Evolutionary conservation across 1,284 basidiomycete genomes (phyloP).

Genomic region (Pseudozyma pruni): DNA sequence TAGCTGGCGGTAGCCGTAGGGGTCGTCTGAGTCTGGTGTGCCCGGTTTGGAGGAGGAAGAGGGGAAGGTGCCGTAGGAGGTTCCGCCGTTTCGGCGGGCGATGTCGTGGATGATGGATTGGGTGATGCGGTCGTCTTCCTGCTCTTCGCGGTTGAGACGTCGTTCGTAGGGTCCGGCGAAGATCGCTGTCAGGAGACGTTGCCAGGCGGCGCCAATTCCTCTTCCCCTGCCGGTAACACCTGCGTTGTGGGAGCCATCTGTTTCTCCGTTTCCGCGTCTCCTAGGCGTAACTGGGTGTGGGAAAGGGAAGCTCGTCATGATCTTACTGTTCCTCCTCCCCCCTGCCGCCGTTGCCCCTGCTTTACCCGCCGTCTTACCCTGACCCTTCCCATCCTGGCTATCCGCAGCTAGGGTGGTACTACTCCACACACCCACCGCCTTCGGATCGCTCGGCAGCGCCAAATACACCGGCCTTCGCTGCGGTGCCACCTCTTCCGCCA

Average conservation of each 20-base stretch:
- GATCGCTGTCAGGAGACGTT: slow-evolving; percentile 20
- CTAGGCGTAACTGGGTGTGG: slow-evolving; percentile 34
- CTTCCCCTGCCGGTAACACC: neutral
- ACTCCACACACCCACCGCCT: slow-evolving; percentile 21
- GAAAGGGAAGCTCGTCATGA: slow-evolving; percentile 53
- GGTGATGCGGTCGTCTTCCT: slow-evolving; percentile 33
- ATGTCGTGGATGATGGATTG: slow-evolving; percentile 30
- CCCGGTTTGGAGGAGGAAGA: neutral
- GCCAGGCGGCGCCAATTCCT: slow-evolving; percentile 17
- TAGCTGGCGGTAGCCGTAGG: slow-evolving; percentile 47
- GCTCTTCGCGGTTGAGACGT: slow-evolving; percentile 26
- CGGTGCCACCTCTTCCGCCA: slow-evolving; percentile 34
- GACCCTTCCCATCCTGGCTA: neutral
- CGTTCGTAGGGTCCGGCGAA: slow-evolving; percentile 48
- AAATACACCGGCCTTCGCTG: slow-evolving; percentile 30
- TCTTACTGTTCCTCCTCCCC: slow-evolving; percentile 39
- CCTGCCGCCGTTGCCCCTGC: neutral
- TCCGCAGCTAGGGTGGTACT: neutral
- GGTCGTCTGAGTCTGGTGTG: slow-evolving; percentile 22
- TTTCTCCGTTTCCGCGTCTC: neutral
- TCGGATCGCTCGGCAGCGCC: slow-evolving; percentile 28
- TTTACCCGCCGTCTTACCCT: neutral
- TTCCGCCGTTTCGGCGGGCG: slow-evolving; percentile 9
- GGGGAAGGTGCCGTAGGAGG: slow-evolving; percentile 19
- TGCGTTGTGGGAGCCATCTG: too few relatives aligned